phyloP scores from a whole-genome alignment of 164 flowering plant species.

The Piper longum region DNA sequence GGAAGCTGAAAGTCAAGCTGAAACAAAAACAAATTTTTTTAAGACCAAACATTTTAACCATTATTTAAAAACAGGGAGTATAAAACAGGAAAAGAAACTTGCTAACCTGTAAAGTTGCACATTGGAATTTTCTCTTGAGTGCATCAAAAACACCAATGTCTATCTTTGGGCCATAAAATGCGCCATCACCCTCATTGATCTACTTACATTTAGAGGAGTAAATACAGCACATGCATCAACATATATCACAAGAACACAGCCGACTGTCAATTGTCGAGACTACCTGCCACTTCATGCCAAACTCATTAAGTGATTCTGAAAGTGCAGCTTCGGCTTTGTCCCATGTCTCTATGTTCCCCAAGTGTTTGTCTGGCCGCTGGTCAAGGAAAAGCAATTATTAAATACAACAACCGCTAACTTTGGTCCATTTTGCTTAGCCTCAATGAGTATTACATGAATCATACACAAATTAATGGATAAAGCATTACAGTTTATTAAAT shows the following conservation, averaged over 20 bases:
- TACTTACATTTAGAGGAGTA: slow-evolving; percentile 10
- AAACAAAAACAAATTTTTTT: slow-evolving; percentile 10
- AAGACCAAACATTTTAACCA: not conserved
- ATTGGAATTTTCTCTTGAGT: slow-evolving; percentile 85
- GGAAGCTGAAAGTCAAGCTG: slow-evolving; percentile 99
- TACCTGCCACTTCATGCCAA: slow-evolving; percentile 94
- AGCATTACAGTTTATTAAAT: too few relatives aligned
- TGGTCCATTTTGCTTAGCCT: not conserved
- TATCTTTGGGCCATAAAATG: slow-evolving; percentile 98
- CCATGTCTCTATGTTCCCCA: slow-evolving; percentile 82
- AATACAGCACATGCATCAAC: not conserved
- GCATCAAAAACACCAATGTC: slow-evolving; percentile 96
- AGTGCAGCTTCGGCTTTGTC: slow-evolving; percentile 86
- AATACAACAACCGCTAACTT: not conserved
- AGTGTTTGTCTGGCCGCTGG: slow-evolving; percentile 87
- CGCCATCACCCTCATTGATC: slow-evolving; percentile 98
- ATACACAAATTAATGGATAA: too few relatives aligned
- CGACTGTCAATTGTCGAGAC: not conserved
- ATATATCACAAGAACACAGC: not conserved
- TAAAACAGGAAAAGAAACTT: not conserved
- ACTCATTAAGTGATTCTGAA: slow-evolving; percentile 72
- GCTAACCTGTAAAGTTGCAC: slow-evolving; percentile 90
- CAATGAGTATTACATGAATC: not conserved
- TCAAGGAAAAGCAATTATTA: slow-evolving; percentile 1
- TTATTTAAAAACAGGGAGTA: not conserved